phyloP scores from a whole-genome alignment of 2,329 filamentous ascomycete genomes.

The Aureobasidium subglaciale region DNA sequence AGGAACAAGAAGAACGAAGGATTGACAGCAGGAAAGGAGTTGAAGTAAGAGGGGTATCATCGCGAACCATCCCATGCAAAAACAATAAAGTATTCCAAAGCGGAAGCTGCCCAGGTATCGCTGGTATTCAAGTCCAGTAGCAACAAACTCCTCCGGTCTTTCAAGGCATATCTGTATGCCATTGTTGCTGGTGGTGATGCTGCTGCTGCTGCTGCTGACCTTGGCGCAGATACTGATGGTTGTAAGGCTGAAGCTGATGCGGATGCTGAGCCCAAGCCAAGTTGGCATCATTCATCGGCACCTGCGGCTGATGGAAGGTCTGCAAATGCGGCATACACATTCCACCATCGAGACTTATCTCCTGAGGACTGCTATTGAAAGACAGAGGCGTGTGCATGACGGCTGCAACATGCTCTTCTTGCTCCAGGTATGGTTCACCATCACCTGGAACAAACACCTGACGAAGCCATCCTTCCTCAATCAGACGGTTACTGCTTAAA shows the following conservation, averaged over 20 bases:
- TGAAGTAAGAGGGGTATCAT: not conserved
- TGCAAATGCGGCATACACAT: not conserved
- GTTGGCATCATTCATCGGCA: not conserved
- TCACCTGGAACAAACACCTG: slow-evolving; percentile 1
- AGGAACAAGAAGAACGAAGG: not conserved
- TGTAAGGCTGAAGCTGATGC: not conserved
- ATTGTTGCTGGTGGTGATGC: not conserved
- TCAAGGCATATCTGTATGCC: not conserved
- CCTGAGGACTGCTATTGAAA: not conserved
- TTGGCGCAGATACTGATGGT: not conserved
- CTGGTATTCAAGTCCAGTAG: not conserved
- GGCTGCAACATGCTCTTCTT: not conserved
- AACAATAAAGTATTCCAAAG: not conserved
- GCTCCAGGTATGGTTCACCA: not conserved
- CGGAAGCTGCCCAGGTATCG: not conserved
- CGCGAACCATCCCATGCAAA: slow-evolving; percentile 2
- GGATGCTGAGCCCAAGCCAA: not conserved
- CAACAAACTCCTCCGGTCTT: not conserved
- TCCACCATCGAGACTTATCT: not conserved
- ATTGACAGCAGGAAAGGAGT: not conserved
- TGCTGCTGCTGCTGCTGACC: not conserved
- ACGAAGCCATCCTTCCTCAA: slow-evolving; percentile 12
- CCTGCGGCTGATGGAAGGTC: not conserved
- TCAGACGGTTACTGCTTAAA: slow-evolving; percentile 1
- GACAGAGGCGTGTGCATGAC: not conserved